phyloP scores from a whole-genome alignment of 2,329 filamentous ascomycete species.

The Botryotinia convoluta region DNA sequence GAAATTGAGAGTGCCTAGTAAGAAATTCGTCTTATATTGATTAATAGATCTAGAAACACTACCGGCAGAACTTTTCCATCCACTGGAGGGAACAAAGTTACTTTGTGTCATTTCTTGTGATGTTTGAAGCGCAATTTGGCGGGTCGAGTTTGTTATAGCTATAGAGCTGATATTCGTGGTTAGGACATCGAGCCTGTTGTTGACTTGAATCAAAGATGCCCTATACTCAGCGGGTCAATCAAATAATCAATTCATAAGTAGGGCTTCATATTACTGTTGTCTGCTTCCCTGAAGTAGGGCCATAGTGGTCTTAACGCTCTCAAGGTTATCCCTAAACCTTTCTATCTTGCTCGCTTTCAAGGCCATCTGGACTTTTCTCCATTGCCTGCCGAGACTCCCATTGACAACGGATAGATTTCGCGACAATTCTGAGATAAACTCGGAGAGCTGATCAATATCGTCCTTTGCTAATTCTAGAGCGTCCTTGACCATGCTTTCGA shows the following conservation, averaged over 20 bases:
- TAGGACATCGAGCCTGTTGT: background rate
- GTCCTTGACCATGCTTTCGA: slow-evolving; percentile 4
- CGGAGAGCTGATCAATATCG: slow-evolving; percentile 17
- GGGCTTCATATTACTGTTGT: background rate
- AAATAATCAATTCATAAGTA: background rate
- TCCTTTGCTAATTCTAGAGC: slow-evolving; percentile 14
- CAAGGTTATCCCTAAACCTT: slow-evolving; percentile 15
- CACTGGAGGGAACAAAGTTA: background rate
- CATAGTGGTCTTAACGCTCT: slow-evolving; percentile 18
- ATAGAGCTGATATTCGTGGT: background rate
- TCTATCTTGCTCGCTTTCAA: slow-evolving; percentile 21
- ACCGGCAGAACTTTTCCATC: background rate
- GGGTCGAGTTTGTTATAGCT: background rate
- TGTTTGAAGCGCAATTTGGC: background rate
- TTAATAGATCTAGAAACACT: background rate
- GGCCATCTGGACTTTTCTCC: slow-evolving; percentile 14
- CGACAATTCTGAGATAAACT: slow-evolving; percentile 8
- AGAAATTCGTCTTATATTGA: background rate
- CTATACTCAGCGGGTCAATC: background rate
- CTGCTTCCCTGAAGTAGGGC: slow-evolving; percentile 15
- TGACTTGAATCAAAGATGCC: background rate
- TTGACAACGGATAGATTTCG: background rate
- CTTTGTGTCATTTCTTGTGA: background rate
- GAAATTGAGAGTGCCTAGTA: background rate
- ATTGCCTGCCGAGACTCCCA: slow-evolving; percentile 13